Percentiles rank a stretch among this genome's conserved stretches.
Evolutionary conservation across 345 rosid genomes (phyloP).

Genomic region (Luvunga scandens): DNA sequence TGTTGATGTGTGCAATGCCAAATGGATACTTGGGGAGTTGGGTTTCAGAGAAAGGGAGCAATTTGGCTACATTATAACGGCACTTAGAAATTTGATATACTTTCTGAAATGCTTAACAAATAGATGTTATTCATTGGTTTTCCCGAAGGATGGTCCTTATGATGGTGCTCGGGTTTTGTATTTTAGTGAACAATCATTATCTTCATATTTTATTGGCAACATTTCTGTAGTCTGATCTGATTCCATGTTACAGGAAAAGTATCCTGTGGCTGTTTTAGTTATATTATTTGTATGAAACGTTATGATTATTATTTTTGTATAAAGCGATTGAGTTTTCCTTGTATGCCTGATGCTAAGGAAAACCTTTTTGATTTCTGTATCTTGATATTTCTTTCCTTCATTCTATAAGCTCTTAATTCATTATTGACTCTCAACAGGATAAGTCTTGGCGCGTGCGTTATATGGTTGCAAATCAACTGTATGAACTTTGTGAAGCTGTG

Average conservation of each 20-base stretch:
- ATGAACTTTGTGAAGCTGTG: constrained; percentile 96
- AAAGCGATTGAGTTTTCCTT: not conserved
- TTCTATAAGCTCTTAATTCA: not conserved
- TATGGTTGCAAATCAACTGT: constrained; percentile 95
- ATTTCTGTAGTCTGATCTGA: not conserved
- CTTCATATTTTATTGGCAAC: not conserved
- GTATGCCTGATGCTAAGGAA: not conserved
- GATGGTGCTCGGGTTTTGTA: not conserved
- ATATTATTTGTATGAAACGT: not conserved
- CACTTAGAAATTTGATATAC: not conserved
- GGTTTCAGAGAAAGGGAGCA: not conserved
- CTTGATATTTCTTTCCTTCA: not conserved
- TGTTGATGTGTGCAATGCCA: not conserved
- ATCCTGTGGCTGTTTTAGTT: not conserved
- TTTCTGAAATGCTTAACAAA: not conserved
- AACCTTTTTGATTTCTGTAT: not conserved
- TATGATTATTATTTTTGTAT: not conserved
- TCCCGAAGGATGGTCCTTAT: not conserved
- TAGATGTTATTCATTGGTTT: not conserved
- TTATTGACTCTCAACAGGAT: constrained; percentile 47
- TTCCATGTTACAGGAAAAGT: not conserved
- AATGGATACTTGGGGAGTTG: not conserved
- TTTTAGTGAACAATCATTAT: not conserved
- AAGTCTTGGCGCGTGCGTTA: constrained; percentile 99
- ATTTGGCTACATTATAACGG: not conserved